Evolutionary conservation across 352 stramenopile genomes (phyloP), one percentile per base, ranked within the genome.

Genomic region (Globisporangium takayamanum): DNA sequence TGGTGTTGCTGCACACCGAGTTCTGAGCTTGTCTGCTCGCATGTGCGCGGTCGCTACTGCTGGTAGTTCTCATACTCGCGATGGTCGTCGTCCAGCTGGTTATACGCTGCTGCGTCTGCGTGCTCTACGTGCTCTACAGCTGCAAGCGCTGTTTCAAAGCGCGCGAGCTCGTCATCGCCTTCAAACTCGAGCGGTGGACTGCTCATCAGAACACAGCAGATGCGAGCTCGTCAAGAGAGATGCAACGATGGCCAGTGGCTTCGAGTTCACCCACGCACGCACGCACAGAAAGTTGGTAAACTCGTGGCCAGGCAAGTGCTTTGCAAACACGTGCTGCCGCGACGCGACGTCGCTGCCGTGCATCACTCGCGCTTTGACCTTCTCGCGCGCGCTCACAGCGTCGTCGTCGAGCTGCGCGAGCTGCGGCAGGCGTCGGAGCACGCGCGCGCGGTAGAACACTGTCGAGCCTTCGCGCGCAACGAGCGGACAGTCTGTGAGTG

Each of bases 301-400:
- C 53, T 88, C 66, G 48, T 81, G 64, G 10, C 57, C 59, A 0
- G 78, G 72, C 1, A 92, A 59, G 48, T 82, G 74, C 49, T 74
- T 81, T 20, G 73, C 64, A 12, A 87, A 80, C 54, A 88, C 72
- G 20, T 69, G 60, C n/a, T 72, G 72, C n/a, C 82, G 74, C 6
- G 78, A 72, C 33, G 59, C 67, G 7, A 84, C 59, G 50, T 92
- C 82, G 61, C 74, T 78, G 45, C 82, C 82, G 59, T 92, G 82
- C 75, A 92, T 87, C 18, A 70, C 78, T 14, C 83, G 67, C 22
- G 80, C 78, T 59, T 92, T 92, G 57, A 89, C 71, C 62, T 89
- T 89, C 55, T 90, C 80, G 53, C 81, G 87, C 16, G 74, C 72
- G 1, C 74, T 84, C n/a, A 82, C 71, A 6, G 63, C 52, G 49